phyloP scores from a whole-genome alignment of 768 basidiomycete genomes.

The Boletus vermiculosoides region DNA sequence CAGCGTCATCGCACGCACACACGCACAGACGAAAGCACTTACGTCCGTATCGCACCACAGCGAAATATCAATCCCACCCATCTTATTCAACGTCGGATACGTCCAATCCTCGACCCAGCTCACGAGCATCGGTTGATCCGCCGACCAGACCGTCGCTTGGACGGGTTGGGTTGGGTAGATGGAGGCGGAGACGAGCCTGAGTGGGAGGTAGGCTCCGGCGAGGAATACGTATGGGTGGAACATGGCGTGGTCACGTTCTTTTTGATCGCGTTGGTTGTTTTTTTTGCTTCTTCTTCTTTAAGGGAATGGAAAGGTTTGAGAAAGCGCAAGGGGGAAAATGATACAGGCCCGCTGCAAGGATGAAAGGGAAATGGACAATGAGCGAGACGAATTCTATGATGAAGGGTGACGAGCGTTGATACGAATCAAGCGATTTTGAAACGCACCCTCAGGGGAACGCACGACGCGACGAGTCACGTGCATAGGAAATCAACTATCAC shows the following conservation, averaged over 20 bases:
- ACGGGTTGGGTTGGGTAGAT: constrained; percentile 54
- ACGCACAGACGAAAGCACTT: neutral
- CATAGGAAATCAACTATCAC: constrained; percentile 23
- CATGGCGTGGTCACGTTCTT: constrained; percentile 2
- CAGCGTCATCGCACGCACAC: neutral
- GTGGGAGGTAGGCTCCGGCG: constrained; percentile 7
- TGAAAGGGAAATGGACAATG: neutral
- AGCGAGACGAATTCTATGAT: constrained; percentile 3
- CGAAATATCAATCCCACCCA: constrained; percentile 46
- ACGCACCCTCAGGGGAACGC: neutral
- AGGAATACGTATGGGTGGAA: constrained; percentile 3
- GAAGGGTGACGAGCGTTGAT: neutral
- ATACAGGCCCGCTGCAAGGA: constrained; percentile 32
- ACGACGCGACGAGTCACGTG: constrained; percentile 29
- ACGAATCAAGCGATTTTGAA: no score
- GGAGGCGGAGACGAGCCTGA: constrained; percentile 33
- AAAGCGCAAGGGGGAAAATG: no score
- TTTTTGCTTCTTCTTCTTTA: neutral
- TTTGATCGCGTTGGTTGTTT: neutral
- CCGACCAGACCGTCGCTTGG: constrained; percentile 42
- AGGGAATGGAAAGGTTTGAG: neutral
- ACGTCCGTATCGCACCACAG: constrained; percentile 47
- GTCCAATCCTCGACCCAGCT: constrained; percentile 52
- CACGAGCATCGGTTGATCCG: constrained; percentile 42
- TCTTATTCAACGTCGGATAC: constrained; percentile 40